Evolutionary conservation across 306 rosid species (phyloP), one percentile per base, ranked within the genome.

Genomic region (Prunus campanulata): DNA sequence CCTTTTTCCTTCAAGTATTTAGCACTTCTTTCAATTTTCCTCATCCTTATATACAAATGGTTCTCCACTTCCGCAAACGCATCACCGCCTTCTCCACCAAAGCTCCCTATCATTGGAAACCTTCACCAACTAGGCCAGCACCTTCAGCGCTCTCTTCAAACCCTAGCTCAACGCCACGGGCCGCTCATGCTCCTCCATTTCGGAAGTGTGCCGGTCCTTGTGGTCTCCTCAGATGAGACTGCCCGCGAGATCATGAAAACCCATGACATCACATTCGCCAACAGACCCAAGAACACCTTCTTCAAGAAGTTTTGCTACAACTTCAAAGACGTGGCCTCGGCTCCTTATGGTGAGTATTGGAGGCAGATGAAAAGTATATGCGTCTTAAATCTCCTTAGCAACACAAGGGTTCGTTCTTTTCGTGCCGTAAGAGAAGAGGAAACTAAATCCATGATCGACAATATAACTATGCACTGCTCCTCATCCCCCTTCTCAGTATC

Each of bases 321-420:
- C n/a, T 19, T 15, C 1, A 68, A 68, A 68, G 56, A 68, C 52
- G 18, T 22, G 3, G 72, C 20, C 2, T 16, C 29, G 3, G 72
- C 72, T 2, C 72, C 72, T 2, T 68, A 68, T 44, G 72, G 72
- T 2, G 72, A 68, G 56, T 68, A 68, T 47, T 68, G 72, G 72
- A 68, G 72, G 72, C 72, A 68, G 8, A 1, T 68, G 30, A 46
- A 68, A 46, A 68, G 56, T 12, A 47, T 68, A 39, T 68, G 72
- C 20, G 72, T 68, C 11, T 24, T 44, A 11, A 46, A 68, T 68
- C 72, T 68, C 46, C 11, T 68, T 15, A 68, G 50, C 51, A 66
- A 66, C 71, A 66, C 18, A 66, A 66, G 46, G 51, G 71, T 66
- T 42, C 71, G 46, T 2, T 66, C 71, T 29, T 66, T 66, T 19